Evolutionary conservation across 208 protist species (phyloP).

Genomic region (Trypanosoma theileri): DNA sequence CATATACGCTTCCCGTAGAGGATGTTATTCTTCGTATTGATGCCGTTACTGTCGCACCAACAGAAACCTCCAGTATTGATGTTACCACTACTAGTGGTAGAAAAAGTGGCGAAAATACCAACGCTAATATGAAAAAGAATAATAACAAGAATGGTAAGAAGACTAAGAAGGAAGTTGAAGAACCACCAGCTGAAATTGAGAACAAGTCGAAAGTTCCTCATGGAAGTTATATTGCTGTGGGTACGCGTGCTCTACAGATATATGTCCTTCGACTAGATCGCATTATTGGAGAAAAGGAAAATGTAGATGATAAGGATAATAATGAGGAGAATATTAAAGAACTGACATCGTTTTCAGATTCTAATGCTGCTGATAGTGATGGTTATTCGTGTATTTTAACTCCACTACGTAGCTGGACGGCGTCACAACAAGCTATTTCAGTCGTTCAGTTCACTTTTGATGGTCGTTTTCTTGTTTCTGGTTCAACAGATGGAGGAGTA

Average conservation of each 20-base stretch:
- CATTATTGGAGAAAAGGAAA: constrained; percentile 6
- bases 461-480: constrained; percentile 70
- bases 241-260: constrained; percentile 78
- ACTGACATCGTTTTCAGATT: not conserved
- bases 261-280: constrained; percentile 67
- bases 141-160: constrained; percentile 6
- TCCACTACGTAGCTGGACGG: constrained; percentile 72
- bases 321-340: not conserved
- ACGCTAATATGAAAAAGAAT: not conserved
- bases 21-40: constrained; percentile 86
- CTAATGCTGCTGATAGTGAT: constrained; percentile 3
- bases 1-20: constrained; percentile 75
- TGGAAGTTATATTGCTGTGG: constrained; percentile 79
- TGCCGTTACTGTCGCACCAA: constrained; percentile 54
- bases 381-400: constrained; percentile 33
- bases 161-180: constrained; percentile 15
- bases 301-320: constrained; percentile 9
- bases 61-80: not conserved
- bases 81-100: not conserved
- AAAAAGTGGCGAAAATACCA: constrained; percentile 3
- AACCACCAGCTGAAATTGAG: not conserved
- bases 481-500: constrained; percentile 81
- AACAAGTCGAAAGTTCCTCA: constrained; percentile 5
- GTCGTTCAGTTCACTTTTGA: constrained; percentile 70
- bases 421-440: constrained; percentile 86